phyloP scores from a whole-genome alignment of 345 rosid genomes.

The Adansonia digitata region DNA sequence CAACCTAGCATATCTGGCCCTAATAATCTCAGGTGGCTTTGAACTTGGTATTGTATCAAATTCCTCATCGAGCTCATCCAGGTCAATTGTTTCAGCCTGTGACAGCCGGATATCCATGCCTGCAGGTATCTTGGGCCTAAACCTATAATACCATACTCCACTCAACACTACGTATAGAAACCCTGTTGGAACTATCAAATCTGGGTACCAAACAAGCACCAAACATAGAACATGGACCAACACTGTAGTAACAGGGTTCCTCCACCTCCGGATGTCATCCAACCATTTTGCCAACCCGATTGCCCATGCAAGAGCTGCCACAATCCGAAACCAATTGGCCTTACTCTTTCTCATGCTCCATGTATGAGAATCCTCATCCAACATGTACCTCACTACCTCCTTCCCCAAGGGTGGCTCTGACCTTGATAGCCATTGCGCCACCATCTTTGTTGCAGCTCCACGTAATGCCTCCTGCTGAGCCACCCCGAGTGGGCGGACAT shows the following conservation, averaged over 20 bases:
- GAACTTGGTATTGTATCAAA: conserved; percentile 92
- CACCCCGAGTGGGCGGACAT: conserved; percentile 87
- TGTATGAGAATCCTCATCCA: conserved; percentile 88
- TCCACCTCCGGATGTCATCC: conserved; percentile 76
- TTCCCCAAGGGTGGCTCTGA: conserved; percentile 87
- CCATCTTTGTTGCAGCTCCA: conserved; percentile 87
- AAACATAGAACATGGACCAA: conserved; percentile 72
- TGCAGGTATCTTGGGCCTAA: conserved; percentile 80
- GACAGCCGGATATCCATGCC: conserved; percentile 91
- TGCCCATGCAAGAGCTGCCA: conserved; percentile 87
- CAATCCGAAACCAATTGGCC: conserved; percentile 91
- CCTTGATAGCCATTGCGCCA: conserved; percentile 72
- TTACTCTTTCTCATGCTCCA: conserved; percentile 99
- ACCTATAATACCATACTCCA: conserved; percentile 95
- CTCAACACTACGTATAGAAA: conserved; percentile 70
- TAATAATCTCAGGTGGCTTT: conserved; percentile 56
- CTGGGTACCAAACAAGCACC: conserved; percentile 97
- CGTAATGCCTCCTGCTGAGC: conserved; percentile 92
- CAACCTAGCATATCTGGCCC: conserved; percentile 77
- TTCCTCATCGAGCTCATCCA: conserved; percentile 90
- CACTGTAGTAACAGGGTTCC: conserved; percentile 75
- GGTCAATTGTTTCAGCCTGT: conserved; percentile 74
- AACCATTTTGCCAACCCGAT: conserved; percentile 92
- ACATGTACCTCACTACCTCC: conserved; percentile 84
- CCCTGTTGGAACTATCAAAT: conserved; percentile 85